Percentiles rank a stretch among this genome's conserved stretches.
Conservation (phyloP, 805 yeast genomes). For the Candida xiaguanensis region DNA sequence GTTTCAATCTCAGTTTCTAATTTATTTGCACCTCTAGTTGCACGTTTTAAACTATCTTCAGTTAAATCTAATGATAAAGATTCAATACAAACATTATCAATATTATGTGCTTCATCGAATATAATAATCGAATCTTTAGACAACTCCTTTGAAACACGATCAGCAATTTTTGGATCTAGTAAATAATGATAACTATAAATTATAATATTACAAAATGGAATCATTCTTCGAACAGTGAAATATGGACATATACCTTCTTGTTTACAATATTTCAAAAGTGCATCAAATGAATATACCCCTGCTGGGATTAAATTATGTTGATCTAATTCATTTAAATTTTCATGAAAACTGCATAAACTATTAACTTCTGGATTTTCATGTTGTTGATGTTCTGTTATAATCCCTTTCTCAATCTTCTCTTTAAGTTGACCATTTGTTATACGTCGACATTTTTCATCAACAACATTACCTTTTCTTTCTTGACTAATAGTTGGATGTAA, state of each 20-base stretch:
- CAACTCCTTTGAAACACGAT: slow-evolving; percentile 86
- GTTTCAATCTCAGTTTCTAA: slow-evolving; percentile 79
- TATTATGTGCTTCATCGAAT: slow-evolving; percentile 98
- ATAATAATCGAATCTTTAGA: slow-evolving; percentile 91
- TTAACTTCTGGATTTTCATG: slow-evolving; percentile 34
- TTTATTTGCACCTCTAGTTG: slow-evolving; percentile 81
- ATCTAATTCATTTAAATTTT: slow-evolving; percentile 78
- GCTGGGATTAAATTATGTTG: slow-evolving; percentile 86
- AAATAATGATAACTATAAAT: slow-evolving; percentile 96
- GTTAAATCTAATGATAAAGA: slow-evolving; percentile 89
- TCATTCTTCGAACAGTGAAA: slow-evolving; percentile 97
- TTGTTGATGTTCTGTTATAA: slow-evolving; percentile 51
- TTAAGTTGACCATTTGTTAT: slow-evolving; percentile 89
- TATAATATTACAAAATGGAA: slow-evolving; percentile 86
- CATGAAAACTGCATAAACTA: slow-evolving; percentile 80
- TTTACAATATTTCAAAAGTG: slow-evolving; percentile 72
- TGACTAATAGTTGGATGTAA: slow-evolving; percentile 82
- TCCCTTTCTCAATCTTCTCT: slow-evolving; percentile 50
- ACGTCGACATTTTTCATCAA: slow-evolving; percentile 94
- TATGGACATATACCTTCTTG: slow-evolving; percentile 87
- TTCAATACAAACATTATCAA: slow-evolving; percentile 97
- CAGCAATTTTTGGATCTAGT: slow-evolving; percentile 95
- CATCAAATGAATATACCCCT: slow-evolving; percentile 94
- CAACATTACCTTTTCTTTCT: slow-evolving; percentile 87
- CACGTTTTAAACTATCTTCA: slow-evolving; percentile 81